Evolutionary conservation across 1,284 basidiomycete genomes (phyloP), one percentile per base, ranked within the genome.

Genomic region (Mycena sp.): DNA sequence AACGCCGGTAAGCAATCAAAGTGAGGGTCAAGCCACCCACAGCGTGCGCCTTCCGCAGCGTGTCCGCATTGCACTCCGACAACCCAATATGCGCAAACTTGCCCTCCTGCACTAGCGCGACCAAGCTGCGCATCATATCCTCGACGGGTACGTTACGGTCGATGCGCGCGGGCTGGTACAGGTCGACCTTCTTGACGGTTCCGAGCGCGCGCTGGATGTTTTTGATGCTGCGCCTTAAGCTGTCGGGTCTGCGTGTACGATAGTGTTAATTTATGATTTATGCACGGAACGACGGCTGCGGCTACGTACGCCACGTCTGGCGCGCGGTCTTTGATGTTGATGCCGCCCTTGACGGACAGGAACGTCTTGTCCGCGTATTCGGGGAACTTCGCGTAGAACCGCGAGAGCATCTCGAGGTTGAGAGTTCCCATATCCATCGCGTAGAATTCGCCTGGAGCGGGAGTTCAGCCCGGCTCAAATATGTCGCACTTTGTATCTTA

Each of bases 21-120:
- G 17, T 9, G 14, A 35, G 14, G 14, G 7, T 35, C 12, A 55
- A 16, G 46, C 6, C 14, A 57, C 65, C 35, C 26, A 81, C 78
- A 25, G 72, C 68, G 59, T 81, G 73, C 3, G 84, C 87, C 35
- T 81, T 79, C 41, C 84, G 76, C 6, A 88, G 74, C 0, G 85
- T 85, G 23, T 75, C 77, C n/a, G 81, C 82, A 2, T 76, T 79
- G 59, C 78, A 81, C 70, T 87, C 87, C 29, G 83, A 86, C 54
- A 86, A 71, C 2, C 85, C 85, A 29, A 86, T 81, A 68, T 83
- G 79, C 58, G 79, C 78, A 63, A 84, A 74, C 63, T 84, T 84
- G 6, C 84, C 83, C 37, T 80, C 80, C 10, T 71, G 71, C 40
- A 76, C 72, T 38, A 81, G 73, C 25, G 72, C 67, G 1, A 70